Evolutionary conservation across 768 basidiomycete species (phyloP).

Genomic region (Cystobasidium tubakii): DNA sequence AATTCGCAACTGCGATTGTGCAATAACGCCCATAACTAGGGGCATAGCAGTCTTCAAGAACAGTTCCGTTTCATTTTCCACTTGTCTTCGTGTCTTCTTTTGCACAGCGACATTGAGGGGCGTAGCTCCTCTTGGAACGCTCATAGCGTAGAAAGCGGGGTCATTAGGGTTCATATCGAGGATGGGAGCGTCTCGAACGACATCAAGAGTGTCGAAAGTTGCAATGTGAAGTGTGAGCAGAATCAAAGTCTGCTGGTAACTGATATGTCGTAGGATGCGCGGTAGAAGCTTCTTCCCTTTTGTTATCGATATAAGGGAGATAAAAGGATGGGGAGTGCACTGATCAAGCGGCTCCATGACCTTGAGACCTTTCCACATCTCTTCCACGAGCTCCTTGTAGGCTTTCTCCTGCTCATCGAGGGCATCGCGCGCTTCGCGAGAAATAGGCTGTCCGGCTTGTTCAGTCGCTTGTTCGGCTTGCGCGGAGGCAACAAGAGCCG

Average conservation of each 20-base stretch:
- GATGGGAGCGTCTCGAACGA: conserved; percentile 68
- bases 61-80: conserved; percentile 81
- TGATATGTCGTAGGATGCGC: conserved; percentile 76
- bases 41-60: conserved; percentile 81
- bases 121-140: conserved; percentile 36
- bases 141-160: conserved; percentile 34
- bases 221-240: conserved; percentile 85
- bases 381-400: conserved; percentile 55
- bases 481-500: conserved; percentile 50
- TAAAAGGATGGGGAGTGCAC: conserved; percentile 94
- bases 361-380: conserved; percentile 71
- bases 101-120: conserved; percentile 46
- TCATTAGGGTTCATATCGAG: conserved; percentile 55
- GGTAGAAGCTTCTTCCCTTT: conserved; percentile 93
- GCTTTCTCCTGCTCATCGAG: conserved; percentile 26
- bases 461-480: conserved; percentile 51
- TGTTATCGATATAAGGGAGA: conserved; percentile 74
- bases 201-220: conserved; percentile 88
- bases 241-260: conserved; percentile 70
- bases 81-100: conserved; percentile 53
- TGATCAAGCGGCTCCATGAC: conserved; percentile 89
- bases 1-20: conserved; percentile 69
- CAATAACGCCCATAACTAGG: conserved; percentile 74
- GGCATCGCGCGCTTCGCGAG: background rate
- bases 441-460: conserved; percentile 48